Conservation (phyloP, 805 yeast genomes). For the Candida glaebosa region DNA sequence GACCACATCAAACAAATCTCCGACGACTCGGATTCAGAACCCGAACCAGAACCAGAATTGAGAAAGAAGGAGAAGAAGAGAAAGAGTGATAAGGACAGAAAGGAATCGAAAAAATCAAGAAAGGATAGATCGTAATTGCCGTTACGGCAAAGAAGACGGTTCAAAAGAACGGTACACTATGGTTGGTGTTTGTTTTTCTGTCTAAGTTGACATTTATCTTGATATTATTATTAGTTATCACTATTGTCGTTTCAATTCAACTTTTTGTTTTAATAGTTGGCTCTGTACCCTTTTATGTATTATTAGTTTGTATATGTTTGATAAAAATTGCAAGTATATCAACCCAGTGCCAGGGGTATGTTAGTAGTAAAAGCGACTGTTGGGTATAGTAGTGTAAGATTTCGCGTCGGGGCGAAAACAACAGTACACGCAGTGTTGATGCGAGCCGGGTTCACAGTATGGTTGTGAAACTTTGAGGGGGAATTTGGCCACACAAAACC, state of each 20-base stretch:
- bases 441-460: no score
- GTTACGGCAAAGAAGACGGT: no score
- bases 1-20: background rate
- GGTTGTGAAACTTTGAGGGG: no score
- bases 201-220: conserved; percentile 1
- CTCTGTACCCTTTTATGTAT: conserved; percentile 3
- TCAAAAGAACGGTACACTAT: background rate
- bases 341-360: no score
- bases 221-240: conserved; percentile 6
- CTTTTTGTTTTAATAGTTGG: conserved; percentile 4
- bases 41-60: conserved; percentile 38
- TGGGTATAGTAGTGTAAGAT: no score
- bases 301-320: conserved; percentile 1
- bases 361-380: no score
- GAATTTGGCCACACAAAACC: no score
- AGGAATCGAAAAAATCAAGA: conserved; percentile 14
- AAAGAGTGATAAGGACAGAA: conserved; percentile 12
- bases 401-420: no score
- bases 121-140: conserved; percentile 3
- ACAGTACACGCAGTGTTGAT: no score
- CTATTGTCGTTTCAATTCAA: conserved; percentile 4
- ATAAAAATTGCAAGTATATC: no score
- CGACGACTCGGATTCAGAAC: conserved; percentile 2
- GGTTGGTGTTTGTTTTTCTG: background rate
- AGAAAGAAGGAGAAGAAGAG: conserved; percentile 45